These are phyloP conservation scores for Arthromyces matolae DNA, from an alignment of 768 basidiomycete genomes.

Conservation along the genomic window DNA sequence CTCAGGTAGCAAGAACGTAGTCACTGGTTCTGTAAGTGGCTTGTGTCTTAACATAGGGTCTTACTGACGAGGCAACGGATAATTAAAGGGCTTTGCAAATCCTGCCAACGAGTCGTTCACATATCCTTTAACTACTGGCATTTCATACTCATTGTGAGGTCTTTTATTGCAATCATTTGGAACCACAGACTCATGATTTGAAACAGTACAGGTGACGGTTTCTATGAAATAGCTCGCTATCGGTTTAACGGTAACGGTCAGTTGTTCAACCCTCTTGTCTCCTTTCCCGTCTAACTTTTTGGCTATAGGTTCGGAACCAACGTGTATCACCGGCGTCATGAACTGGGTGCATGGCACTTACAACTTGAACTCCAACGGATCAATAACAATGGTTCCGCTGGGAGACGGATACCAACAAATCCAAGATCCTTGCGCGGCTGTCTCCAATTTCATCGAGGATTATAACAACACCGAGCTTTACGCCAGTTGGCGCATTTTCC, in stretches of 20 bases:
- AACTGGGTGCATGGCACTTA: conserved; percentile 89
- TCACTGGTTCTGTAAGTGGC: conserved; percentile 76
- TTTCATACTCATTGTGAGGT: conserved; percentile 86
- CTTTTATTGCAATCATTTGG: neutral
- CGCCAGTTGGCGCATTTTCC: conserved; percentile 65
- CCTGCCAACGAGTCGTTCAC: conserved; percentile 79
- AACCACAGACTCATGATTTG: conserved; percentile 8
- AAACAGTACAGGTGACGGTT: conserved; percentile 63
- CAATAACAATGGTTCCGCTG: conserved; percentile 69
- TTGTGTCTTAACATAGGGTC: neutral
- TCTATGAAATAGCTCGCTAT: conserved; percentile 89
- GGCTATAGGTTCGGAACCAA: conserved; percentile 66
- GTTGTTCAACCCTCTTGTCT: conserved; percentile 15
- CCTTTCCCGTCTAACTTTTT: neutral
- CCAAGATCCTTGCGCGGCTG: conserved; percentile 88
- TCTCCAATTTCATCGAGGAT: conserved; percentile 80
- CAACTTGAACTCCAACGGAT: conserved; percentile 67
- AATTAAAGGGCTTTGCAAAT: conserved; percentile 78
- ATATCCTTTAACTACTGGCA: conserved; percentile 83
- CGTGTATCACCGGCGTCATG: conserved; percentile 86
- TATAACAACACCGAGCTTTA: conserved; percentile 79
- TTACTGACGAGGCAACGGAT: conserved; percentile 8
- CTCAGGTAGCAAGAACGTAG: conserved; percentile 70
- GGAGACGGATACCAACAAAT: conserved; percentile 92
- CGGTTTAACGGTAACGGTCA: conserved; percentile 84